Conservation (phyloP, 805 yeast species). For the Candida tibetensis region DNA sequence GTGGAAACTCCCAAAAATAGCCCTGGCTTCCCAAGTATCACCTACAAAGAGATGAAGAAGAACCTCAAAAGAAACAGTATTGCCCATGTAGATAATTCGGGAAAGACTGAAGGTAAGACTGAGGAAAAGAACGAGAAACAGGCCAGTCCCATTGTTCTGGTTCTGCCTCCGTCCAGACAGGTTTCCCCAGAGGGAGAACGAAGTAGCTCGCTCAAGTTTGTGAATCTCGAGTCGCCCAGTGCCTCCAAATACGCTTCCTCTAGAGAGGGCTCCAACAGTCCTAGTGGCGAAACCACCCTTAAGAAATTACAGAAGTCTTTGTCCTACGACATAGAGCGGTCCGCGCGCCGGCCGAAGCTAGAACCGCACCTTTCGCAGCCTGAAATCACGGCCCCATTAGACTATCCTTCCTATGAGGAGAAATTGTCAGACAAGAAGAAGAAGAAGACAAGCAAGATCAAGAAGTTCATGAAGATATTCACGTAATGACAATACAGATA, state of each 20-base stretch:
- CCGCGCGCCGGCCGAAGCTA: constrained; percentile 20
- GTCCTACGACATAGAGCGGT: constrained; percentile 33
- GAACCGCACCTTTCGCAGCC: constrained; percentile 42
- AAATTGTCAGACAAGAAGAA: constrained; percentile 6
- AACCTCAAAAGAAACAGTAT: no score
- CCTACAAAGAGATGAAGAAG: constrained; percentile 35
- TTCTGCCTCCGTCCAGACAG: constrained; percentile 2
- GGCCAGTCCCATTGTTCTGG: constrained; percentile 7
- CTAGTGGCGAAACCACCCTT: constrained; percentile 13
- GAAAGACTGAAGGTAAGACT: no score
- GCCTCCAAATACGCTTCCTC: constrained; percentile 9
- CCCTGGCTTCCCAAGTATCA: constrained; percentile 8
- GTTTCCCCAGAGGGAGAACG: constrained; percentile 6
- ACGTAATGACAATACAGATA: no score
- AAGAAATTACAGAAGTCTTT: constrained; percentile 25
- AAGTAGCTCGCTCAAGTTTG: constrained; percentile 31
- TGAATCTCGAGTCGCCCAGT: constrained; percentile 18
- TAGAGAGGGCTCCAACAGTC: constrained; percentile 11
- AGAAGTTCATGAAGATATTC: constrained; percentile 38
- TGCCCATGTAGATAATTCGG: no score
- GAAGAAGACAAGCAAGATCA: constrained; percentile 27
- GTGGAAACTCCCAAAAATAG: constrained; percentile 14
- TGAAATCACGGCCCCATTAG: constrained; percentile 18
- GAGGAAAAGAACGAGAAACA: constrained; percentile 12
- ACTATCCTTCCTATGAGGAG: constrained; percentile 1